Evolutionary conservation across 108 stramenopile genomes (phyloP), one percentile per base, ranked within the genome.

Genomic region (Mayamaea pseudoterrestris): DNA sequence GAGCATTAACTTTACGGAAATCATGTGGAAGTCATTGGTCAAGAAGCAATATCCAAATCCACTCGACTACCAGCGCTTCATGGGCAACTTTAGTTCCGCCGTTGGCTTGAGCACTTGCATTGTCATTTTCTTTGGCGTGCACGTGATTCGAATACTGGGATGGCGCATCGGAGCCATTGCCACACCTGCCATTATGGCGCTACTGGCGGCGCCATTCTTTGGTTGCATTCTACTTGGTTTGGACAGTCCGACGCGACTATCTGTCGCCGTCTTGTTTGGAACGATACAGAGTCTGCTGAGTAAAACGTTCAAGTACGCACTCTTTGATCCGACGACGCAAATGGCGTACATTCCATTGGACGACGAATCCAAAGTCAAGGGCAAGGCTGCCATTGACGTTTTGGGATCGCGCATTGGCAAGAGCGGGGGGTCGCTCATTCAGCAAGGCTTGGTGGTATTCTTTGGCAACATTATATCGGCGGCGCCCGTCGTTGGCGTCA

Each of bases 261-360:
- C 66, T 2, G 42, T 65, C 14, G 93, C 93, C 6, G 90, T 96
- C 4, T 53, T 78, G 30, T 63, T 93, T 25, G 95, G 95, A 39
- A 87, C 91, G 5, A 55, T 91, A 39, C 91, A 93, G 55, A 79
- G 82, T 35, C 53, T 93, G 41, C 51, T 93, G 40, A 86, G 84
- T 58, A 96, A 96, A 56, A 93, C 95, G 7, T 62, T 85, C 29
- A 96, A 96, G 68, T 90, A 86, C 59, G 83, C 83, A 5, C 45
- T 91, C 35, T 91, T 91, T 51, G 89, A 91, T 60, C 89, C 89
- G 7, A 84, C 80, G 5, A 74, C 65, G 2, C 66, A 69, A 66
- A 97, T 97, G 90, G 90, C 93, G 5, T 97, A 97, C 52, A 97
- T 97, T 46, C 95, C 95, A 0, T 58, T 97, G 29, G 95, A 94